Evolutionary conservation across 257 asterid genomes (phyloP).

Genomic region (Nicotiana sylvestris): DNA sequence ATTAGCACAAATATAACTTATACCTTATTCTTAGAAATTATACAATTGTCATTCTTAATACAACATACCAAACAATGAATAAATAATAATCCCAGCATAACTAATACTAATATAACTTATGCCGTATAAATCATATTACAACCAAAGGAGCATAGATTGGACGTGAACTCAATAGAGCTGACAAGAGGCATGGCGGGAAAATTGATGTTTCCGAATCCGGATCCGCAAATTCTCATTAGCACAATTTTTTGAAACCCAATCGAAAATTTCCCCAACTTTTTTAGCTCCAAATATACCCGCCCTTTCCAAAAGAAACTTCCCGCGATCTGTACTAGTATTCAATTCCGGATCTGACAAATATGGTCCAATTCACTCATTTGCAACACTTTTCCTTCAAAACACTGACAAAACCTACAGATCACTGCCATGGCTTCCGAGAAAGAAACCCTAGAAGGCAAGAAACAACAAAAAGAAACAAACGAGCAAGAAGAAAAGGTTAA

Average conservation of each 20-base stretch:
- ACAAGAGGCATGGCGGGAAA: background rate
- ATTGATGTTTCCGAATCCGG: background rate
- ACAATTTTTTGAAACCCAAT: background rate
- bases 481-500: background rate
- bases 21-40: no score
- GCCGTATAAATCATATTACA: no score
- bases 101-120: no score
- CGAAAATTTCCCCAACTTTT: background rate
- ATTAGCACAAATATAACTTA: no score
- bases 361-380: background rate
- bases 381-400: background rate
- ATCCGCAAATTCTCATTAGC: background rate
- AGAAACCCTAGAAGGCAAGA: slow-evolving; percentile 34
- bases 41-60: no score
- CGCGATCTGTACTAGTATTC: background rate
- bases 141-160: no score
- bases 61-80: no score
- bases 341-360: background rate
- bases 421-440: slow-evolving; percentile 50
- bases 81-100: no score
- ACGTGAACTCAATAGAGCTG: background rate
- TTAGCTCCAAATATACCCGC: slow-evolving; percentile 2
- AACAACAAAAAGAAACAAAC: background rate
- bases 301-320: background rate
- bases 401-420: background rate